phyloP scores from a whole-genome alignment of 2,329 filamentous ascomycete species.

The Alternaria sp. region DNA sequence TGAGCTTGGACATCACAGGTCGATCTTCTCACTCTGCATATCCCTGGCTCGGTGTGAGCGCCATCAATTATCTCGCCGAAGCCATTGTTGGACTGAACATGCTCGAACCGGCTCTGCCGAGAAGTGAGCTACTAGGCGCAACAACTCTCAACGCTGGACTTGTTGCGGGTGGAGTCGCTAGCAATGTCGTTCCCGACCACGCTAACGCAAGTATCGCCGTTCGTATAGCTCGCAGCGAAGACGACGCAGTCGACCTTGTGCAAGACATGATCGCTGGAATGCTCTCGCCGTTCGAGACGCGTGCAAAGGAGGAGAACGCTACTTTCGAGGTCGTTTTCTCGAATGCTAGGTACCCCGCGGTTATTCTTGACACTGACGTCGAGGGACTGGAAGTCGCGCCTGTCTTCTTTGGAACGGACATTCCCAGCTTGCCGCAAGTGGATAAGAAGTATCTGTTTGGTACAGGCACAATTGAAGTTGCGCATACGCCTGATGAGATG shows the following conservation, averaged over 20 bases:
- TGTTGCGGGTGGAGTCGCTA: conserved; percentile 81
- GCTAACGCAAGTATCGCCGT: conserved; percentile 73
- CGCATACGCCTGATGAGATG: conserved; percentile 30
- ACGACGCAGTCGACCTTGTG: conserved; percentile 21
- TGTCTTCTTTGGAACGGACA: conserved; percentile 35
- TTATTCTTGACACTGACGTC: conserved; percentile 29
- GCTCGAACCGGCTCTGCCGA: conserved; percentile 52
- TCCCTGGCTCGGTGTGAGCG: conserved; percentile 83
- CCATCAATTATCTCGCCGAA: conserved; percentile 77
- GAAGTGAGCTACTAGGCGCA: conserved; percentile 26
- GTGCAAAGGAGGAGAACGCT: conserved; percentile 19
- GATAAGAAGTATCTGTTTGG: conserved; percentile 32
- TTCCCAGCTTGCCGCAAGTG: conserved; percentile 29
- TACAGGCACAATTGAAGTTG: conserved; percentile 27
- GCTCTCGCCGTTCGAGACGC: conserved; percentile 19
- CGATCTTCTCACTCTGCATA: conserved; percentile 87
- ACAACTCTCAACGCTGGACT: conserved; percentile 85
- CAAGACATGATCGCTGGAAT: conserved; percentile 25
- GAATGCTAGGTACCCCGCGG: conserved; percentile 14
- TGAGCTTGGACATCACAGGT: conserved; percentile 71
- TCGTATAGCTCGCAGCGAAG: conserved; percentile 29
- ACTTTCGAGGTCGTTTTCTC: conserved; percentile 22
- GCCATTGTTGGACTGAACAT: conserved; percentile 69
- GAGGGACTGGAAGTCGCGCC: conserved; percentile 29
- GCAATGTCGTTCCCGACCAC: conserved; percentile 80